Percentiles rank a stretch among this genome's conserved stretches.
phyloP scores from a whole-genome alignment of 164 flowering plant species.

The Pachysandra terminalis region DNA sequence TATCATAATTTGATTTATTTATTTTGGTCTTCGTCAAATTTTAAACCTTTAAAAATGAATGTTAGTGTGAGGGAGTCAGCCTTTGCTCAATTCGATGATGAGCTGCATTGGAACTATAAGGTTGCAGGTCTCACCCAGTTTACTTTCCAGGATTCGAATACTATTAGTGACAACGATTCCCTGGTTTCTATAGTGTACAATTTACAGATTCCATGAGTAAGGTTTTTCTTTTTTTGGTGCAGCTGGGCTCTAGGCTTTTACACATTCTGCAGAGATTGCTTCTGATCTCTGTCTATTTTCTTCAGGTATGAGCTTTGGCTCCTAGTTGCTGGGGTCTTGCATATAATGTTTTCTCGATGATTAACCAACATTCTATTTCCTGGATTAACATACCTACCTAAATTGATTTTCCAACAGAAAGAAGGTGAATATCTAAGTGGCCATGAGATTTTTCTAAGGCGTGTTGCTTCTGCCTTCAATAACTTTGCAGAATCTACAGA shows the following conservation, averaged over 20 bases:
- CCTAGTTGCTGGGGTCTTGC: neutral
- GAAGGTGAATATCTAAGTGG: constrained; percentile 92
- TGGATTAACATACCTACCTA: neutral
- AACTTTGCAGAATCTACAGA: constrained; percentile 89
- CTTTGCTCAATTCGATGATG: neutral
- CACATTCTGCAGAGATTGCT: constrained; percentile 90
- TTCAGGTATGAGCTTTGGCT: constrained; percentile 53
- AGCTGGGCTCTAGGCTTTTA: constrained; percentile 84
- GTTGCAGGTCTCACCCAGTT: too few relatives aligned
- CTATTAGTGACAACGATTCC: too few relatives aligned
- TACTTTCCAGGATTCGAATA: too few relatives aligned
- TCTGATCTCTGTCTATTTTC: constrained; percentile 87
- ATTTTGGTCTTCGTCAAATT: too few relatives aligned
- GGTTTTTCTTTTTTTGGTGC: constrained; percentile 22
- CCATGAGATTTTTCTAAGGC: constrained; percentile 87
- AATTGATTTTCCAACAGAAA: constrained; percentile 50
- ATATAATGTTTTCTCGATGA: neutral
- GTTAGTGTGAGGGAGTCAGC: too few relatives aligned
- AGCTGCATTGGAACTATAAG: neutral
- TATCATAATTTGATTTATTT: too few relatives aligned
- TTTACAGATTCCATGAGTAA: neutral
- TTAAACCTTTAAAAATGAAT: too few relatives aligned
- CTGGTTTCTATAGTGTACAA: neutral
- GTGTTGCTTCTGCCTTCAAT: constrained; percentile 83
- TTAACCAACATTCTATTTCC: constrained; percentile 6